Percentiles rank a stretch among this genome's conserved stretches.
These are phyloP conservation scores for Saraca asoca DNA, from an alignment of 331 rosid species.

Conservation along the genomic window DNA sequence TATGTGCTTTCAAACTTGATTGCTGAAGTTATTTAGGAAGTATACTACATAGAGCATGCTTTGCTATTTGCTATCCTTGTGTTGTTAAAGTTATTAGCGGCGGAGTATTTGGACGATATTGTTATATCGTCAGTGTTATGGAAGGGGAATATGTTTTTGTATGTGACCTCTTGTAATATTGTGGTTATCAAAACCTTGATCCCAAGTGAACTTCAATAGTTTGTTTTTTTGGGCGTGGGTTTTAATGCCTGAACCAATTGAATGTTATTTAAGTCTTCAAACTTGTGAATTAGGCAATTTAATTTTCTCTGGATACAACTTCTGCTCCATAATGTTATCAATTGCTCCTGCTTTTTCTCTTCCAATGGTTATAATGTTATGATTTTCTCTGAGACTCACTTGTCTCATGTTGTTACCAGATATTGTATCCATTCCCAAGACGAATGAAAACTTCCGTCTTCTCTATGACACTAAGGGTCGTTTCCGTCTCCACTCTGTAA, in stretches of 20 bases:
- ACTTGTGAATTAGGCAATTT: background rate
- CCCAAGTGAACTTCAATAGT: no score
- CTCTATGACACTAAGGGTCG: constrained; percentile 75
- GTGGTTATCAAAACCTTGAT: no score
- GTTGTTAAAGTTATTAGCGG: background rate
- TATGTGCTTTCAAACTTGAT: constrained; percentile 31
- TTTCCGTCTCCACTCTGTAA: constrained; percentile 59
- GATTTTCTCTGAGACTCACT: background rate
- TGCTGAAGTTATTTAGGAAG: no score
- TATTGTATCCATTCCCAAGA: constrained; percentile 67
- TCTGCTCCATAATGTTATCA: background rate
- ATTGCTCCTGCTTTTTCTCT: background rate
- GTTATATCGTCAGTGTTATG: no score
- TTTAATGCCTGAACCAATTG: no score
- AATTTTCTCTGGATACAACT: background rate
- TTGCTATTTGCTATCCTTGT: background rate
- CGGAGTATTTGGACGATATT: background rate
- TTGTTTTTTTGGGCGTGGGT: no score
- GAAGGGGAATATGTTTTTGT: no score
- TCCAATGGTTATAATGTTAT: background rate
- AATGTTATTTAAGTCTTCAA: background rate
- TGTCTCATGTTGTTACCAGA: constrained; percentile 33
- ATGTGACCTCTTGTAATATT: no score
- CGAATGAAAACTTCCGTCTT: constrained; percentile 67
- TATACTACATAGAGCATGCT: background rate